Evolutionary conservation across 352 stramenopile species (phyloP).

Genomic region (Globisporangium nunn): DNA sequence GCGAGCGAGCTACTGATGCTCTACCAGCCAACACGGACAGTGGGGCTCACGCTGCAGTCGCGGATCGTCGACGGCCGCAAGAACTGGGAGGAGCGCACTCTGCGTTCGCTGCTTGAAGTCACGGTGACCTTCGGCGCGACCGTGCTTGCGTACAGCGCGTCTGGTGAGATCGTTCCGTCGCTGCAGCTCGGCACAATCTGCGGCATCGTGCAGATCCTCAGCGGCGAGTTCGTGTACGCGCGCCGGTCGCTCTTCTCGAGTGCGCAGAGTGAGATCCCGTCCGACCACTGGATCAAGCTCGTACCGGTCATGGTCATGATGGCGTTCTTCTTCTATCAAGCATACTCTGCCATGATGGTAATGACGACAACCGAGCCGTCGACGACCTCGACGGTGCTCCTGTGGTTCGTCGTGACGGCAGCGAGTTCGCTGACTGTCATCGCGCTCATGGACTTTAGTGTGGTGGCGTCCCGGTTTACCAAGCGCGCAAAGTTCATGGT

Average conservation of each 20-base stretch:
- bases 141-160: conserved; percentile 46
- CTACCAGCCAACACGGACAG: conserved; percentile 50
- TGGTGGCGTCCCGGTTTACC: conserved; percentile 29
- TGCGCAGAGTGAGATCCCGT: conserved; percentile 34
- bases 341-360: conserved; percentile 35
- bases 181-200: conserved; percentile 68
- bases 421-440: conserved; percentile 39
- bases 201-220: conserved; percentile 48
- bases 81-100: conserved; percentile 57
- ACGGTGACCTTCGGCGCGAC: conserved; percentile 48
- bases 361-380: conserved; percentile 26
- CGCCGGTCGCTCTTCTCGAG: conserved; percentile 18
- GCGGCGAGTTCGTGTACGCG: conserved; percentile 37
- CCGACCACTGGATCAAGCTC: conserved; percentile 77
- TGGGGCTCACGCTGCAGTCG: conserved; percentile 56
- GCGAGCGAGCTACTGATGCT: conserved; percentile 69
- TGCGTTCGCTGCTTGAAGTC: conserved; percentile 56
- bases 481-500: conserved; percentile 22
- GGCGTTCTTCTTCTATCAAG: conserved; percentile 50
- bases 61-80: conserved; percentile 59
- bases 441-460: conserved; percentile 33
- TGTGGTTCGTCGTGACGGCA: conserved; percentile 42
- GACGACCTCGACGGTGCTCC: conserved; percentile 24
- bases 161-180: conserved; percentile 53
- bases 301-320: conserved; percentile 57